phyloP scores from a whole-genome alignment of 202 grass and related monocot genomes.

The Sporobolus alterniflorus region DNA sequence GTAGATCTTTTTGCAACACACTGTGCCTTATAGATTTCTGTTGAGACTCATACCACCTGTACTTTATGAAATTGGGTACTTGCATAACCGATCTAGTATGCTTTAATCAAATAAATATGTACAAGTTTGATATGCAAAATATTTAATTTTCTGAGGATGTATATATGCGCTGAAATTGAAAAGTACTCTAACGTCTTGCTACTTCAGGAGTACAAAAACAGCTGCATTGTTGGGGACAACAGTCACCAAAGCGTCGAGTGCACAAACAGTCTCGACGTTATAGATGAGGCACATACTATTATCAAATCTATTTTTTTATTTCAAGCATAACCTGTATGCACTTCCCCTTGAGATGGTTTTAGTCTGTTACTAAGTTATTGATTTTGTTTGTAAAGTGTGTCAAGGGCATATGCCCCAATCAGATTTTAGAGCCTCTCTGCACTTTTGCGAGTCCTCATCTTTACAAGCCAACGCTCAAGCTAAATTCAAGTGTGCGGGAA shows the following conservation, averaged over 20 bases:
- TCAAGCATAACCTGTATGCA: background rate
- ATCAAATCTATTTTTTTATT: background rate
- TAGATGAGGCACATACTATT: slow-evolving; percentile 42
- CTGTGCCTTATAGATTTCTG: background rate
- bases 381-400: slow-evolving; percentile 33
- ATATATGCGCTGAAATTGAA: background rate
- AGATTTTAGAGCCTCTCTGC: slow-evolving; percentile 73
- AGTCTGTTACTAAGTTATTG: background rate
- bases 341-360: background rate
- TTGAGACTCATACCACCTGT: background rate
- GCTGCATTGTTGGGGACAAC: slow-evolving; percentile 34
- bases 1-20: too few relatives aligned
- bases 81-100: background rate
- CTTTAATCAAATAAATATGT: background rate
- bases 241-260: slow-evolving; percentile 50
- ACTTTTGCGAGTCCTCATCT: slow-evolving; percentile 57
- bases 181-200: background rate
- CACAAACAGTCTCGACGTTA: slow-evolving; percentile 32
- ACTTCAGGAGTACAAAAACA: slow-evolving; percentile 58
- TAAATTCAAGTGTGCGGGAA: slow-evolving; percentile 18
- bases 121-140: background rate
- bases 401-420: slow-evolving; percentile 37
- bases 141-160: background rate
- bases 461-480: background rate
- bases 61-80: background rate